Base-by-base conservation (phyloP, 768 basidiomycete species). In the Xerocomellus amylosporus region DNA sequence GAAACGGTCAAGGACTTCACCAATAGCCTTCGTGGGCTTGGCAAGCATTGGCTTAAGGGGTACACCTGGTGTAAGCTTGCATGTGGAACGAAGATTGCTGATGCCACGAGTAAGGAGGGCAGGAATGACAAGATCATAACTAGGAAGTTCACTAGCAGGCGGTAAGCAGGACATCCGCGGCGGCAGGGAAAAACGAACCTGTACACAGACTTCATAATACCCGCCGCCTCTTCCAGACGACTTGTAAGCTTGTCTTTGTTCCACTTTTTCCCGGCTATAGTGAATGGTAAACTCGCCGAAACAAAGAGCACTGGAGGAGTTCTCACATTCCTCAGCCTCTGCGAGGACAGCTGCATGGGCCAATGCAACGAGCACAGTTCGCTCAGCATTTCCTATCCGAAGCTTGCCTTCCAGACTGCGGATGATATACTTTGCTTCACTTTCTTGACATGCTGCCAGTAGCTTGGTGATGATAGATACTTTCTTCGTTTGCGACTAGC, bases 1-100 rank as follows among this genome's bases (percentile, higher is more conserved):
- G 65, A 98, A 99, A 53, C 94, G 79, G 73, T 99, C 96, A 20
- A 99, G 80, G 19, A 99, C 96, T 73, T 98, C 96, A 14, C 92
- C 87, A 60, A 99, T 98, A 3, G 97, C 97, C 72, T 99, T 99
- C 0, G 96, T 98, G 9, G 97, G 97, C 72, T 98, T 99, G 15
- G 97, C 97, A 48, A 99, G 78, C 97, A 99, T 99, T 14, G 97
- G 97, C 64, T 99, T 99, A 34, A 99, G 77, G 1, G 97, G 97
- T 34, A 98, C 87, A 56, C 96, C 96, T 14, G 97, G 95, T 10
- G 92, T 95, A 17, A 99, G 81, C 68, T 90, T 93, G 77, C 97
- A 98, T 42, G 77, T 75, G 17, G 86, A 81, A 19, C 74, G 79
- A 34, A 99, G 73, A 14, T 81, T 76, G 36, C 80, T 80, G 42